These are phyloP conservation scores for Neurospora sublineolata DNA, from an alignment of 495 filamentous ascomycete genomes.

Conservation along the genomic window DNA sequence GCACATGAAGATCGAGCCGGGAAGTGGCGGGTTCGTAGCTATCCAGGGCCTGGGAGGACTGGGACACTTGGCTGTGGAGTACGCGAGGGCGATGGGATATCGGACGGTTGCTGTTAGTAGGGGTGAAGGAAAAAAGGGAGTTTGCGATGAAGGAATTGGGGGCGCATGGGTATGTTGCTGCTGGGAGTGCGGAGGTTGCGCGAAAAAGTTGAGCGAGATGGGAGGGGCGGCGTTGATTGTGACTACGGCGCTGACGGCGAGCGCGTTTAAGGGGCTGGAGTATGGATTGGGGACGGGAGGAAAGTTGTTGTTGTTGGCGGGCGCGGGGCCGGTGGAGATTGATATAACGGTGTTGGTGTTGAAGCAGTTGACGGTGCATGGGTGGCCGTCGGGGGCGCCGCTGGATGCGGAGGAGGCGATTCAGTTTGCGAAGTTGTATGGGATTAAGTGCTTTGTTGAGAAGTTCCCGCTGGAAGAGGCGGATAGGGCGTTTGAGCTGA, in stretches of 20 bases:
- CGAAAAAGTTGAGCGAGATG: conserved; percentile 36
- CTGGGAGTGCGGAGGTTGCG: conserved; percentile 37
- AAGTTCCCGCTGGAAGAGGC: conserved; percentile 44
- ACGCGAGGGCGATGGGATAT: conserved; percentile 50
- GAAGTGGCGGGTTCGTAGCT: conserved; percentile 40
- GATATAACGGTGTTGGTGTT: conserved; percentile 37
- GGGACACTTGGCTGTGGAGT: conserved; percentile 56
- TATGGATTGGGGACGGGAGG: conserved; percentile 41
- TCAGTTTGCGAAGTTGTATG: conserved; percentile 41
- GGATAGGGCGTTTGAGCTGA: conserved; percentile 38
- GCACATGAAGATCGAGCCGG: conserved; percentile 44
- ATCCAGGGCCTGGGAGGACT: conserved; percentile 52
- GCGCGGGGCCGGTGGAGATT: conserved; percentile 39
- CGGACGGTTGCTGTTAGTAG: conserved; percentile 47
- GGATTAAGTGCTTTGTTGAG: conserved; percentile 51
- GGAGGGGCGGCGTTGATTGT: conserved; percentile 54
- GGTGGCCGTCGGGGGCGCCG: conserved; percentile 51
- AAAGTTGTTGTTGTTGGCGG: conserved; percentile 48
- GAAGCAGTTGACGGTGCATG: conserved; percentile 41
- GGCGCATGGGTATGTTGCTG: conserved; percentile 54
- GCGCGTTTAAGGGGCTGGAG: conserved; percentile 40
- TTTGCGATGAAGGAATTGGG: conserved; percentile 47
- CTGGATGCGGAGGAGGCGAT: conserved; percentile 55
- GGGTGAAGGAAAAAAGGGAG: conserved; percentile 39
- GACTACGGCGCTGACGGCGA: conserved; percentile 48